Evolutionary conservation across 306 rosid genomes (phyloP), one percentile per base, ranked within the genome.

Genomic region (Hylodesmum podocarpum): DNA sequence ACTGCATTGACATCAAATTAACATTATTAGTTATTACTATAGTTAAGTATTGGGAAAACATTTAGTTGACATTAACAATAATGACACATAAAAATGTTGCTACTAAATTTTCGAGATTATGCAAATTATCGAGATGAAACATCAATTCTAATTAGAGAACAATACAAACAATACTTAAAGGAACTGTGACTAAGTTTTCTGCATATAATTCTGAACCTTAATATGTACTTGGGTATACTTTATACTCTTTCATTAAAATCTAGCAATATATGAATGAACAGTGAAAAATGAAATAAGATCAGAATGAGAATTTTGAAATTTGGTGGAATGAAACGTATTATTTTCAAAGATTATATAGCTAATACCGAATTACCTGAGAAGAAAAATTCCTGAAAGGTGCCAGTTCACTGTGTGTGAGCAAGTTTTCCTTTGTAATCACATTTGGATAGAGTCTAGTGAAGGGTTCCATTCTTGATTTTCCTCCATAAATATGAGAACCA

Each of bases 381-480:
- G 96, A 90, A 83, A 92, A 95, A 50, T 92, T 95, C 64, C 73
- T 86, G 67, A 95, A 90, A 50, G 97, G 96, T 81, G 86, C 96
- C 24, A 95, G 93, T 82, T 95, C 98, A 28, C 12, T 58, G 13
- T 81, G 75, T 8, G 92, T 90, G 46, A 95, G 98, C 41, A 95
- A 88, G 71, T 62, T 79, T 79, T 95, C 97, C 83, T 95, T 95
- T 11, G 98, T 90, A 77, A 95, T 85, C 41, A 95, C 82, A 54
- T 95, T 95, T 40, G 98, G 97, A 79, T 84, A 95, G 70, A 95
- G 97, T 75, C 59, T 76, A 33, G 93, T 92, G 72, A 95, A 90
- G 76, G 97, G 80, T 62, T 55, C 44, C 97, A 95, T 86, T 83
- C 91, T 85, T 36, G 90, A 80, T 37, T 88, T 83, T 78, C 87